Evolutionary conservation across 2,329 filamentous ascomycete species (phyloP).

Genomic region (Pseudocercospora fuligena): DNA sequence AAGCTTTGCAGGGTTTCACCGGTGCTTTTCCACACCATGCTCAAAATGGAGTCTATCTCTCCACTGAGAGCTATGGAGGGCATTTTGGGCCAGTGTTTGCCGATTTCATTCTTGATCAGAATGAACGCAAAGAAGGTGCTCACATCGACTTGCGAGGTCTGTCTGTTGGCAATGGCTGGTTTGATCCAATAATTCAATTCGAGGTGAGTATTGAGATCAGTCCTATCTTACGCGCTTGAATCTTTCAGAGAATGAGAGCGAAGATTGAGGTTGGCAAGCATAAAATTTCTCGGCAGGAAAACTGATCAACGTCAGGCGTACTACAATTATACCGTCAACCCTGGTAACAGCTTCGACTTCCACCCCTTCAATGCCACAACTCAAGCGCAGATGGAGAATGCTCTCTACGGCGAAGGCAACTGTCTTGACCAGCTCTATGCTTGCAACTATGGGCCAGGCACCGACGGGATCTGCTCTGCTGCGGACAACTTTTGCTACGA

Average conservation of each 20-base stretch:
- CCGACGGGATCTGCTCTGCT: conserved; percentile 56
- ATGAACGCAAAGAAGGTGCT: conserved; percentile 40
- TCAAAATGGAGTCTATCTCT: conserved; percentile 37
- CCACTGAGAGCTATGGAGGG: conserved; percentile 36
- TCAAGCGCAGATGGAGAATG: conserved; percentile 60
- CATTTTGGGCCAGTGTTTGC: conserved; percentile 37
- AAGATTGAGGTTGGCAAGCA: neutral
- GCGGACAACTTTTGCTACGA: conserved; percentile 62
- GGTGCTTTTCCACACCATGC: conserved; percentile 55
- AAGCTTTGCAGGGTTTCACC: conserved; percentile 66
- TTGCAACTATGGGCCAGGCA: conserved; percentile 56
- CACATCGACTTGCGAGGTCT: conserved; percentile 38
- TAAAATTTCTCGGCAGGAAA: neutral
- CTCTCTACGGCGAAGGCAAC: conserved; percentile 64
- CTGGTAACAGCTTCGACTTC: conserved; percentile 62
- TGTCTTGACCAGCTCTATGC: conserved; percentile 61
- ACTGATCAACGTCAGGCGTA: conserved; percentile 48
- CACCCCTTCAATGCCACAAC: conserved; percentile 56
- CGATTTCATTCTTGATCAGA: conserved; percentile 36
- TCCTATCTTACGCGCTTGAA: neutral
- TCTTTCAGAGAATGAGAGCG: neutral
- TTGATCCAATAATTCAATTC: conserved; percentile 60
- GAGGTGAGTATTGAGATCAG: neutral
- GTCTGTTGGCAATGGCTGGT: conserved; percentile 61
- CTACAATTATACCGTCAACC: conserved; percentile 61